These are phyloP conservation scores for Cladophialophora exuberans DNA, from an alignment of 2,329 filamentous ascomycete species.

Conservation along the genomic window DNA sequence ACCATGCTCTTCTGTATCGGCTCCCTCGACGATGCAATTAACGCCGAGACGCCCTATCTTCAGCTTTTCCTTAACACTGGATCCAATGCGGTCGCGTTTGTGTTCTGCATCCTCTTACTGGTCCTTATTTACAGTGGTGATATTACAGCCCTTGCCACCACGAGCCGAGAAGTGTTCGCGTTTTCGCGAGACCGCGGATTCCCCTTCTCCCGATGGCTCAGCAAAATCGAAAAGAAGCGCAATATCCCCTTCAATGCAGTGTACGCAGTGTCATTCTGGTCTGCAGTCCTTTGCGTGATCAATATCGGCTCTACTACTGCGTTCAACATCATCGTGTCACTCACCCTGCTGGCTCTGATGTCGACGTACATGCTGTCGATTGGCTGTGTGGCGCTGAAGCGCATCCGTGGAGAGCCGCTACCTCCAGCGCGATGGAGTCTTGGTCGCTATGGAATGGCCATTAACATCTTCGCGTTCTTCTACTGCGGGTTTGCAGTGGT, in stretches of 20 bases:
- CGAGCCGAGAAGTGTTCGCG: constrained; percentile 24
- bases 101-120: constrained; percentile 16
- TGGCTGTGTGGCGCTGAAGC: constrained; percentile 50
- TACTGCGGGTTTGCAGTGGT: constrained; percentile 38
- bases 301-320: constrained; percentile 55
- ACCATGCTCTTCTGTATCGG: constrained; percentile 47
- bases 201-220: constrained; percentile 46
- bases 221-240: constrained; percentile 23
- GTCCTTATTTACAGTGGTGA: constrained; percentile 24
- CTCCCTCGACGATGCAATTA: constrained; percentile 40
- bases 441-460: constrained; percentile 47
- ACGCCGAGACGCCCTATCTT: constrained; percentile 32
- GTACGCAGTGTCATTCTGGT: constrained; percentile 48
- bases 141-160: constrained; percentile 27
- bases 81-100: constrained; percentile 15
- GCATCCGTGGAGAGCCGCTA: constrained; percentile 46
- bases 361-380: constrained; percentile 53
- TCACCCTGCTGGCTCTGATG: constrained; percentile 46
- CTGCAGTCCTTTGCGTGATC: constrained; percentile 53
- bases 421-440: constrained; percentile 51
- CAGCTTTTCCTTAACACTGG: constrained; percentile 25
- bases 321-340: constrained; percentile 49
- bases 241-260: constrained; percentile 52
- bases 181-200: constrained; percentile 51
- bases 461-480: constrained; percentile 39